Evolutionary conservation across 306 rosid species (phyloP).

Genomic region (Lupinus albus): DNA sequence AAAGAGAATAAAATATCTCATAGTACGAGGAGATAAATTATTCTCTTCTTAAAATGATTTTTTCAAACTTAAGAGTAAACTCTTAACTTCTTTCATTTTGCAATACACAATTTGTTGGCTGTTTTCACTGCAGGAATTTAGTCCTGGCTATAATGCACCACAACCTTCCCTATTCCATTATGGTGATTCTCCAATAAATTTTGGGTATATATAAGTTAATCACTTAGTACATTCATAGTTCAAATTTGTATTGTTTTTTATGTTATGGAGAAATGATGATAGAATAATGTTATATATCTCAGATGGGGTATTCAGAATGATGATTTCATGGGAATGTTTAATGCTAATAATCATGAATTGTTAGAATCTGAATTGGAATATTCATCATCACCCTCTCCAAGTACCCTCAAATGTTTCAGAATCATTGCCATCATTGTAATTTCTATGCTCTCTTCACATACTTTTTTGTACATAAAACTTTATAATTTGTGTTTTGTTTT

Average conservation of each 20-base stretch:
- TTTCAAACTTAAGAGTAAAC: too few relatives aligned
- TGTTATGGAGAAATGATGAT: conserved; percentile 27
- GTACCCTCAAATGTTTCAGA: conserved; percentile 60
- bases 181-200: conserved; percentile 58
- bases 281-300: conserved; percentile 29
- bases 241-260: neutral
- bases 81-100: neutral
- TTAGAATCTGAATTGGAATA: conserved; percentile 54
- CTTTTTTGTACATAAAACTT: neutral
- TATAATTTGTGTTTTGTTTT: too few relatives aligned
- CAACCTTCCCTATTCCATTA: conserved; percentile 59
- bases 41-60: too few relatives aligned
- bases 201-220: conserved; percentile 50
- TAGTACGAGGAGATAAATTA: too few relatives aligned
- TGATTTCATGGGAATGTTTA: conserved; percentile 51
- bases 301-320: conserved; percentile 64
- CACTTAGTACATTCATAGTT: conserved; percentile 2
- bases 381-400: conserved; percentile 53
- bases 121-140: conserved; percentile 57
- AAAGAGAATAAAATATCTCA: too few relatives aligned
- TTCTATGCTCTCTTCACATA: conserved; percentile 32
- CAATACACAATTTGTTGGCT: conserved; percentile 2
- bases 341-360: conserved; percentile 51
- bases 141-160: conserved; percentile 62
- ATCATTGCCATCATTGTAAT: conserved; percentile 67